phyloP scores from a whole-genome alignment of 2,329 filamentous ascomycete species.

The Emericellopsis cladophorae region DNA sequence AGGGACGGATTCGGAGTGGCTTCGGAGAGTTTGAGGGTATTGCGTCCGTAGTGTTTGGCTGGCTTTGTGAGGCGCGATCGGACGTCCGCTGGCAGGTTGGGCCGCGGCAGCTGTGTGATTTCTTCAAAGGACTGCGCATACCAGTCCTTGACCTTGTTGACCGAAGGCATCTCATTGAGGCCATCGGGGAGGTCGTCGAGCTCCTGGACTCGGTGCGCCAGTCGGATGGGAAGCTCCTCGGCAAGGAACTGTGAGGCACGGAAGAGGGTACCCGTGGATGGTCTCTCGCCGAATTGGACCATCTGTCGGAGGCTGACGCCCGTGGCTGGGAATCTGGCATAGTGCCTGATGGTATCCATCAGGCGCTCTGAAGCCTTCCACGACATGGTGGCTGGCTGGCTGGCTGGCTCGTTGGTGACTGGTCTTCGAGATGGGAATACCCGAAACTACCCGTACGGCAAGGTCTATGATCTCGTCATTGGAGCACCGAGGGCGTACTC shows the following conservation, averaged over 20 bases:
- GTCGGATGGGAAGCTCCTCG: slow-evolving; percentile 91
- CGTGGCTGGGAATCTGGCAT: slow-evolving; percentile 92
- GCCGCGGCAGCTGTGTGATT: slow-evolving; percentile 76
- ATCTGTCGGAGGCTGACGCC: slow-evolving; percentile 95
- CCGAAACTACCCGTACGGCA: slow-evolving; percentile 1
- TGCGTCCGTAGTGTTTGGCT: slow-evolving; percentile 39
- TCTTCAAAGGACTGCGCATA: slow-evolving; percentile 99
- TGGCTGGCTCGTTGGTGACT: background rate
- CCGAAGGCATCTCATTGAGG: slow-evolving; percentile 94
- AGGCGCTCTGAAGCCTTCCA: slow-evolving; percentile 84
- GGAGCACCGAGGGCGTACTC: background rate
- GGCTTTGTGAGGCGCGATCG: slow-evolving; percentile 68
- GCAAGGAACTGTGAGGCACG: slow-evolving; percentile 96
- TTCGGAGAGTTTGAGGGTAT: slow-evolving; percentile 60
- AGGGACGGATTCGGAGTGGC: slow-evolving; percentile 86
- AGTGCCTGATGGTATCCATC: slow-evolving; percentile 96
- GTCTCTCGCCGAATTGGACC: slow-evolving; percentile 95
- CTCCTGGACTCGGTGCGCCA: slow-evolving; percentile 94
- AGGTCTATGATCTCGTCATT: background rate
- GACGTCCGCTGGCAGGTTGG: slow-evolving; percentile 62
- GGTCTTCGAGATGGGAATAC: background rate
- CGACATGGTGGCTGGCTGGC: slow-evolving; percentile 48
- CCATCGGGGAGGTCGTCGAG: slow-evolving; percentile 86
- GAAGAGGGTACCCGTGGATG: slow-evolving; percentile 87
- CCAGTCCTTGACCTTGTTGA: slow-evolving; percentile 91